These are phyloP conservation scores for Microstegium vimineum DNA, from an alignment of 176 grass and related monocot species.

Conservation along the genomic window DNA sequence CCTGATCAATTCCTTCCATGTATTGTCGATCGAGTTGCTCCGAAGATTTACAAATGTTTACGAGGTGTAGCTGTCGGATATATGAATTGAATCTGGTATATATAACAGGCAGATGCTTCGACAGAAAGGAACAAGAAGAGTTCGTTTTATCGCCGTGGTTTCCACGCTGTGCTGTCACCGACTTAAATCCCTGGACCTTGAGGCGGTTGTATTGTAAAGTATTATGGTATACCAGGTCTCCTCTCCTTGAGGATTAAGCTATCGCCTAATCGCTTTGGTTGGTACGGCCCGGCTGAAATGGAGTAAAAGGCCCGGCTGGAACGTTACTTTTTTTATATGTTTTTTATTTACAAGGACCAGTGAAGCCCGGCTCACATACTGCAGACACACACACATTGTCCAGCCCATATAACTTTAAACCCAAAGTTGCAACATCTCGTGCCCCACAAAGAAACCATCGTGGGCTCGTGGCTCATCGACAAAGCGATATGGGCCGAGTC, in stretches of 20 bases:
- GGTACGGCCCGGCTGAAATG: not conserved
- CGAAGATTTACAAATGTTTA: not conserved
- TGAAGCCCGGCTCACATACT: not conserved
- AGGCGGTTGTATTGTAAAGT: not conserved
- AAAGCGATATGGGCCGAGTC: no score
- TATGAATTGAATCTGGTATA: not conserved
- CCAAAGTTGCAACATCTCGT: not conserved
- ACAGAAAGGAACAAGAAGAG: not conserved
- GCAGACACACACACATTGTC: not conserved
- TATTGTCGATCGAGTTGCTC: not conserved
- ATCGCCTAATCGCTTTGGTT: not conserved
- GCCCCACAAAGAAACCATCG: no score
- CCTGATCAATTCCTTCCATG: conserved; percentile 23
- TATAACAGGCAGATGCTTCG: conserved; percentile 5
- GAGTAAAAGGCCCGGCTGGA: no score
- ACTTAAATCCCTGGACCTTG: not conserved
- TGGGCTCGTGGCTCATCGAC: no score
- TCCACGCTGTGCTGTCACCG: not conserved
- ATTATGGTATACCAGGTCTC: no score
- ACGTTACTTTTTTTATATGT: no score
- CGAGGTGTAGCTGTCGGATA: not conserved
- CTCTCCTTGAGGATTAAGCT: not conserved
- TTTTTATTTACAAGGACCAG: no score
- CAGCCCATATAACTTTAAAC: not conserved
- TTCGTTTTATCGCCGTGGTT: not conserved